Percentiles rank a stretch among this genome's conserved stretches.
phyloP scores from a whole-genome alignment of 2,329 filamentous ascomycete species.

The Furcasterigmium sp. region DNA sequence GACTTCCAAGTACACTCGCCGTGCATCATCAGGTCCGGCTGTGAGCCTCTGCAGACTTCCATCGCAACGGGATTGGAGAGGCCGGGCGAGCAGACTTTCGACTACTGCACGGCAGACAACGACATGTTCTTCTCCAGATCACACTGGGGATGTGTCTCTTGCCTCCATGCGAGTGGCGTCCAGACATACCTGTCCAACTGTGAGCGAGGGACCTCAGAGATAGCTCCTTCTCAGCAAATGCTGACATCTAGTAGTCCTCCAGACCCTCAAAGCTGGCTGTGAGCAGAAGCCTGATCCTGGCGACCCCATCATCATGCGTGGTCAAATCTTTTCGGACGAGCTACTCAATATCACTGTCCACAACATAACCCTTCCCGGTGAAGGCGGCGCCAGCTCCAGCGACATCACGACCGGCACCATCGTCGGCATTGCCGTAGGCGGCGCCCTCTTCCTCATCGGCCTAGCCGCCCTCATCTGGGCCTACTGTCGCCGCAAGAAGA shows the following conservation, averaged over 20 bases:
- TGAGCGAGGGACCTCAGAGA: slow-evolving; percentile 22
- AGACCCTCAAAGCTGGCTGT: slow-evolving; percentile 42
- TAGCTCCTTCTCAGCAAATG: neutral
- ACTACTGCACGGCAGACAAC: slow-evolving; percentile 36
- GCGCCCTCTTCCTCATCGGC: slow-evolving; percentile 34
- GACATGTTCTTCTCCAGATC: slow-evolving; percentile 22
- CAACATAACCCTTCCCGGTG: slow-evolving; percentile 16
- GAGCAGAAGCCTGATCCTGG: slow-evolving; percentile 36
- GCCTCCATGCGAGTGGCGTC: slow-evolving; percentile 31
- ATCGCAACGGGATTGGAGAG: slow-evolving; percentile 26
- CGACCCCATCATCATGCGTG: slow-evolving; percentile 30
- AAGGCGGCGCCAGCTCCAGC: slow-evolving; percentile 18
- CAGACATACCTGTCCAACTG: slow-evolving; percentile 45
- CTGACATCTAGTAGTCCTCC: slow-evolving; percentile 32
- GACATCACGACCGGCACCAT: slow-evolving; percentile 43
- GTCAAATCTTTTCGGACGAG: slow-evolving; percentile 31
- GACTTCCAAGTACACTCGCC: slow-evolving; percentile 29
- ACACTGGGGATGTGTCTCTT: slow-evolving; percentile 33
- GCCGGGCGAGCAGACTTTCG: slow-evolving; percentile 19
- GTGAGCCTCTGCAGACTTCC: slow-evolving; percentile 30
- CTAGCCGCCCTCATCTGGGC: slow-evolving; percentile 38
- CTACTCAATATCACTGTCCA: slow-evolving; percentile 34
- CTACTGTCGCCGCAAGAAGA: slow-evolving; percentile 40
- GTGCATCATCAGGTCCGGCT: slow-evolving; percentile 36
- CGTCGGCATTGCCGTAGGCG: slow-evolving; percentile 46